Evolutionary conservation across 306 rosid genomes (phyloP), one percentile per base, ranked within the genome.

Genomic region (Inga leiocalycina): DNA sequence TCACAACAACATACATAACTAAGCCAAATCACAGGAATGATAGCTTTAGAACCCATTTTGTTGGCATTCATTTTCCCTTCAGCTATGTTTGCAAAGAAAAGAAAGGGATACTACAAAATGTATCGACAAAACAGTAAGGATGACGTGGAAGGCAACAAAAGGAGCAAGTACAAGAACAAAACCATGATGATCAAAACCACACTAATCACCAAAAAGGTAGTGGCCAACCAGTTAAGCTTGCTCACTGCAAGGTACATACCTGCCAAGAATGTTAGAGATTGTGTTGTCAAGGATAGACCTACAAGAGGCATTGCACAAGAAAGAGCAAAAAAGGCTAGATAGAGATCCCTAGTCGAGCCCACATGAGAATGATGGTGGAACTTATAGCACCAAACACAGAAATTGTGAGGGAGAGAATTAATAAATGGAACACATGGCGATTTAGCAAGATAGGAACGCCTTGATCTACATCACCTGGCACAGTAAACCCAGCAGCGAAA

Each of bases 181-280:
- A 76, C 5, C 12, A 46, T 3, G 57, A 24, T 67, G 3, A 77
- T 27, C 2, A 85, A 46, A 43, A 76, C 24, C 44, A 41, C 0
- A 7, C 78, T 43, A 14, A 75, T 12, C 22, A 59, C 43, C 9
- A 86, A 8, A 27, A 86, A 82, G 2, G 62, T 6, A 34, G 19
- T 41, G 11, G 83, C 76, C 32, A 86, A 66, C 88, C 86, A 81
- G n/a, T 4, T 4, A 10, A 80, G 84, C 27, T 73, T 17, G 34
- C 87, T 76, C 2, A 83, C 59, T 11, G 74, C 71, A 17, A 84
- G 73, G 54, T 68, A 87, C 32, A 87, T 43, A 30, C 84, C 88
- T 9, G 84, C 72, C 87, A 79, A 66, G 79, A 85, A 87, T 1
- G 90, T 87, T 37, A 87, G 5, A 4, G 75, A 80, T 2, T 85